Evolutionary conservation across 371 early-diverging fungal genomes (phyloP), one percentile per base, ranked within the genome.

Genomic region (Aphelidium insulamus): DNA sequence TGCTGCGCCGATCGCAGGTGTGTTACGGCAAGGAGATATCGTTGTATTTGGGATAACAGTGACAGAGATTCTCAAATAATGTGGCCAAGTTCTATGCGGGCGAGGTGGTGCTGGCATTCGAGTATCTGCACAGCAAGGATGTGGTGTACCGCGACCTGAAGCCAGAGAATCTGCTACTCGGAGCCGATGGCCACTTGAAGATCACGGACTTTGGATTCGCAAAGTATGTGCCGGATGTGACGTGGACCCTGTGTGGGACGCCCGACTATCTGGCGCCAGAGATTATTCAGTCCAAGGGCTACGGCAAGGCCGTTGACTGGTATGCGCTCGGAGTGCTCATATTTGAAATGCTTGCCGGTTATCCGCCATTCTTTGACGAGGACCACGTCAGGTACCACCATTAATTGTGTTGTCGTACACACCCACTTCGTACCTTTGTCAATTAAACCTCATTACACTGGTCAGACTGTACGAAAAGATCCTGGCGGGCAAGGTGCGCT

Each of bases 121-220:
- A 84, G 45, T 90, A 91, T 50, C 55, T 97, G 24, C 98, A 98
- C 59, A 57, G 59, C 27, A 62, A 75, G 40, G 75, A 86, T 44
- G 82, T 90, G 30, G 78, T 92, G 37, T 95, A 94, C 58, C 70
- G 95, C 20, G 94, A 92, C 53, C 49, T 94, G 27, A 87, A 91
- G 48, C 95, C 95, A 11, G 90, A 94, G 42, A 88, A 91, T 47
- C 50, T 86, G 26, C 55, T 99, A 24, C 54, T 99, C 32, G 91
- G 87, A 42, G 53, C 65, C 7, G 44, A 60, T 30, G 99, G 99
- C 2, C 87, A 97, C 50, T 72, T 97, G 38, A 91, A 92, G 55
- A 81, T 99, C 30, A 84, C 97, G 2, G 98, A 99, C 57, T 97
- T 99, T 66, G 99, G 99, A 2, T 97, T 97, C 68, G 91, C 98